Percentiles rank a stretch among this genome's conserved stretches.
Evolutionary conservation across 139 green algal species (phyloP).

Genomic region (Diplosphaera chodatii): DNA sequence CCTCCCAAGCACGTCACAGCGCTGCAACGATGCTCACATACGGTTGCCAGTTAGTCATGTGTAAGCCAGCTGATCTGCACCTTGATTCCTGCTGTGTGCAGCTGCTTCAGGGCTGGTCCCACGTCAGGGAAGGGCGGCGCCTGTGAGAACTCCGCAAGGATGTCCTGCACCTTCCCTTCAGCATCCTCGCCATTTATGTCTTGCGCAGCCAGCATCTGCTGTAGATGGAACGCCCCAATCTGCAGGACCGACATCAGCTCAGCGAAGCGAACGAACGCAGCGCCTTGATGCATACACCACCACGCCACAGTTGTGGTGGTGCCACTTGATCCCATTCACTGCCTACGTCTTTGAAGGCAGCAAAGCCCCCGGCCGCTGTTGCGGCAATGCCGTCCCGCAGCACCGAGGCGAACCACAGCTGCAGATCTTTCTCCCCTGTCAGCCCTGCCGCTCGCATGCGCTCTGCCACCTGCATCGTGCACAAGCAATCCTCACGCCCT

Average conservation of each 20-base stretch:
- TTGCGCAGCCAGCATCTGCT: constrained; percentile 2
- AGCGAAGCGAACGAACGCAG: too few relatives aligned
- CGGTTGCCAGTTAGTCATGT: too few relatives aligned
- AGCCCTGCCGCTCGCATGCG: background rate
- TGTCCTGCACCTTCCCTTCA: background rate
- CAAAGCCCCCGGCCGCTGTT: constrained; percentile 1
- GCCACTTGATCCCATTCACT: too few relatives aligned
- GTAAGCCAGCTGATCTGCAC: background rate
- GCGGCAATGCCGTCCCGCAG: constrained; percentile 12
- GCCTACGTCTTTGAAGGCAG: constrained; percentile 12
- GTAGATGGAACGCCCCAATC: constrained; percentile 7
- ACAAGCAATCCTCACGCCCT: too few relatives aligned
- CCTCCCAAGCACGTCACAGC: too few relatives aligned
- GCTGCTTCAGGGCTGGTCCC: constrained; percentile 8
- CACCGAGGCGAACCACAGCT: constrained; percentile 18
- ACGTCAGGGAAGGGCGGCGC: constrained; percentile 1
- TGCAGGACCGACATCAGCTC: background rate
- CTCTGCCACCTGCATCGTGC: background rate
- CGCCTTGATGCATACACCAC: too few relatives aligned
- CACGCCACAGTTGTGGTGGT: too few relatives aligned
- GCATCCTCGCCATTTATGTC: background rate
- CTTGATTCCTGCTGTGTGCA: constrained; percentile 10
- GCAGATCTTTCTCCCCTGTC: background rate
- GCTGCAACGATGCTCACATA: too few relatives aligned
- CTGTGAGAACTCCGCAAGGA: constrained; percentile 6